Conservation (phyloP, 768 basidiomycete species). For the Agrocybe pediades region DNA sequence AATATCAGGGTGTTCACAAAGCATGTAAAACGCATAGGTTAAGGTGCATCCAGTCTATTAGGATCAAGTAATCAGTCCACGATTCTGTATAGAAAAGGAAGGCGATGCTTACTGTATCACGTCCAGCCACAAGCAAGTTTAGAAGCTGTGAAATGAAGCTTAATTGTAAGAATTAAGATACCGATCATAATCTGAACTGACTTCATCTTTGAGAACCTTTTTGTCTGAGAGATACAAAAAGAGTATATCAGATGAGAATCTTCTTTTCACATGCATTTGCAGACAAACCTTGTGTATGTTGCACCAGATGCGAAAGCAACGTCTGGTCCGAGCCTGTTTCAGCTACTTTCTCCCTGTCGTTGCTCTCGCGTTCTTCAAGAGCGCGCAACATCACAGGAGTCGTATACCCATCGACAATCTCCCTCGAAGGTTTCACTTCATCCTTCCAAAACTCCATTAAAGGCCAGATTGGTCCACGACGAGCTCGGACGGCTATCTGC, state of each 20-base stretch:
- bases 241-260: not conserved
- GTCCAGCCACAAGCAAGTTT: slow-evolving; percentile 52
- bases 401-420: slow-evolving; percentile 48
- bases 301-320: slow-evolving; percentile 47
- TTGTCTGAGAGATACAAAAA: slow-evolving; percentile 11
- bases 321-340: slow-evolving; percentile 32
- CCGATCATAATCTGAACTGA: not conserved
- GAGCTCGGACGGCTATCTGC: slow-evolving; percentile 35
- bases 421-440: slow-evolving; percentile 40
- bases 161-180: not conserved
- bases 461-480: slow-evolving; percentile 37
- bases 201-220: slow-evolving; percentile 22
- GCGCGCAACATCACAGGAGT: slow-evolving; percentile 50
- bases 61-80: not conserved
- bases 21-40: slow-evolving; percentile 45
- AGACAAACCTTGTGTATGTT: slow-evolving; percentile 45
- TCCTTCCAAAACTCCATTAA: slow-evolving; percentile 53
- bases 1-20: slow-evolving; percentile 43
- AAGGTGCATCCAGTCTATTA: slow-evolving; percentile 39
- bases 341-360: slow-evolving; percentile 20
- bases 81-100: not conserved
- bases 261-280: too few species aligned
- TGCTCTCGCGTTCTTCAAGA: slow-evolving; percentile 37
- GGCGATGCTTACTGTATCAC: slow-evolving; percentile 41
- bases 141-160: slow-evolving; percentile 33